Evolutionary conservation across 495 filamentous ascomycete species (phyloP).

Genomic region (Xylaria telfairii): DNA sequence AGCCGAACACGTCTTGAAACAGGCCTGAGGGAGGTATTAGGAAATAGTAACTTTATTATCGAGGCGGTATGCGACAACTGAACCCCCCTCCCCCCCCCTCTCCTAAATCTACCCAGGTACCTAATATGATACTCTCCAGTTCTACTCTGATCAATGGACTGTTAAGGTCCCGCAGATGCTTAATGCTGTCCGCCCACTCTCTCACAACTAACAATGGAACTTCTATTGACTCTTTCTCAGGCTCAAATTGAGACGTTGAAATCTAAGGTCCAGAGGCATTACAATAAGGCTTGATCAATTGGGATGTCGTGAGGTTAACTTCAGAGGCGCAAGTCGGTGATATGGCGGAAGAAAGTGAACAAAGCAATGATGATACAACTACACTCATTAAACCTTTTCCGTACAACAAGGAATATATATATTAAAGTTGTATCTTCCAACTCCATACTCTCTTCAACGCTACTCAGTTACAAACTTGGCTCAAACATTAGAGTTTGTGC

Average conservation of each 20-base stretch:
- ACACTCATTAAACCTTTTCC: background rate
- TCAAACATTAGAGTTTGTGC: background rate
- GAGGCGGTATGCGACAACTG: background rate
- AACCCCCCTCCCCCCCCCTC: too few species aligned
- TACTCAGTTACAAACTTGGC: background rate
- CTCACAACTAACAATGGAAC: background rate
- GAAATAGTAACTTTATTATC: conserved; percentile 2
- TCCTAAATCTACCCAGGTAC: too few species aligned
- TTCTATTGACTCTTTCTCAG: background rate
- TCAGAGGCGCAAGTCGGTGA: background rate
- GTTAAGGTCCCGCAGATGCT: conserved; percentile 4
- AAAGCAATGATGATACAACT: background rate
- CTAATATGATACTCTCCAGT: background rate
- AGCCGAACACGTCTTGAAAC: background rate
- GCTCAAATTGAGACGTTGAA: conserved; percentile 7
- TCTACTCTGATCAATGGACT: conserved; percentile 1
- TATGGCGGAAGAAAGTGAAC: background rate
- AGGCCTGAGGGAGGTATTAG: background rate
- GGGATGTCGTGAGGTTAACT: too few species aligned
- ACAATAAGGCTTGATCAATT: background rate
- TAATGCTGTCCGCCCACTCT: background rate
- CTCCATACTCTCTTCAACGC: background rate
- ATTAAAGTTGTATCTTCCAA: background rate
- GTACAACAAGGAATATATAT: background rate
- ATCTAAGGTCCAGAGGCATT: background rate